Conservation (phyloP, 495 filamentous ascomycete genomes). For the Aspergillus sparsus region DNA sequence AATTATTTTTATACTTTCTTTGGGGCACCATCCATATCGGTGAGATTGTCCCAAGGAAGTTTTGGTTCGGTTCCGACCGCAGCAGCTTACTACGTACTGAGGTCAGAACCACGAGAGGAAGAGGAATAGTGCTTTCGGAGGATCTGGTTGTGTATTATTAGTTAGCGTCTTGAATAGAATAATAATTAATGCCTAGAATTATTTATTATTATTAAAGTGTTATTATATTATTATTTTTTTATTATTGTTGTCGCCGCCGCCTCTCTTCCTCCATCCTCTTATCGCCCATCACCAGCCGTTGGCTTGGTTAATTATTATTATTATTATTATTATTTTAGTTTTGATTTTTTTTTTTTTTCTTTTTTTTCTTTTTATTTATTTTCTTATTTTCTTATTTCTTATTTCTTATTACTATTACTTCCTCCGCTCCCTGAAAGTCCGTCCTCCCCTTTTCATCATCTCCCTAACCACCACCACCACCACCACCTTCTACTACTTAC, state of each 20-base stretch:
- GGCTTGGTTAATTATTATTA: background rate
- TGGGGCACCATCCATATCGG: conserved; percentile 1
- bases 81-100: background rate
- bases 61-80: conserved; percentile 7
- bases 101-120: conserved; percentile 15
- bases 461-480: conserved; percentile 25
- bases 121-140: conserved; percentile 6
- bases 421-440: conserved; percentile 2
- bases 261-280: background rate
- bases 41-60: background rate
- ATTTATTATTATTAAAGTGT: conserved; percentile 5
- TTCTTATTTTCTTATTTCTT: too few relatives aligned
- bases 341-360: conserved; percentile 10
- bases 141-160: background rate
- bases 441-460: conserved; percentile 1
- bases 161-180: background rate
- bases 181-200: background rate
- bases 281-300: conserved; percentile 2
- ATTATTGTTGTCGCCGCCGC: conserved; percentile 6
- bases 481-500: background rate
- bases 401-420: conserved; percentile 17
- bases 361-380: too few relatives aligned
- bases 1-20: conserved; percentile 5
- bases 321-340: conserved; percentile 11
- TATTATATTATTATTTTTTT: conserved; percentile 5